Evolutionary conservation across 257 asterid genomes (phyloP).

Genomic region (Petrea volubilis): DNA sequence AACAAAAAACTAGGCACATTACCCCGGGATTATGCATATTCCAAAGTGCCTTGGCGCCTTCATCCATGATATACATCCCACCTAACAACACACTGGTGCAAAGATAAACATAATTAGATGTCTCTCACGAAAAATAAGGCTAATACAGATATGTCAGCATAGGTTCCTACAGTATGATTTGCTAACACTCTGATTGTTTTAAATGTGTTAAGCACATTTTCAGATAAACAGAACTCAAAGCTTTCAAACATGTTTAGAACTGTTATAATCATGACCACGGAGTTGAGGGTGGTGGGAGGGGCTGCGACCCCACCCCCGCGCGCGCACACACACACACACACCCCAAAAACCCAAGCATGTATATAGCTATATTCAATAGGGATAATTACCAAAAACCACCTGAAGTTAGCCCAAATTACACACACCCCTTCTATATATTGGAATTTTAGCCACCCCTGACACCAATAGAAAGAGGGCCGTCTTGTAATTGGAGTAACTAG

Average conservation of each 20-base stretch:
- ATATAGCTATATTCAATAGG: no score
- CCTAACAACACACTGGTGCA: slow-evolving; percentile 64
- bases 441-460: no score
- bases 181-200: not conserved
- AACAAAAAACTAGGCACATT: slow-evolving; percentile 17
- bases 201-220: not conserved
- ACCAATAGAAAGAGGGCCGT: no score
- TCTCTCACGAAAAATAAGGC: not conserved
- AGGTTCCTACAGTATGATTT: not conserved
- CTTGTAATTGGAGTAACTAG: no score
- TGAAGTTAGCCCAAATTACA: no score
- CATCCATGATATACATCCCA: slow-evolving; percentile 52
- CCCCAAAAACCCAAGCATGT: no score
- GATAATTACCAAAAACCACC: no score
- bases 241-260: not conserved
- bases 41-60: slow-evolving; percentile 72
- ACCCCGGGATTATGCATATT: slow-evolving; percentile 77
- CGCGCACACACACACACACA: no score
- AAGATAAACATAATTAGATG: slow-evolving; percentile 16
- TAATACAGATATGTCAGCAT: not conserved
- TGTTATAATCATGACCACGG: not conserved
- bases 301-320: no score
- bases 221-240: not conserved
- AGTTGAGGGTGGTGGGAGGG: no score
- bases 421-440: no score